Percentiles rank a stretch among this genome's conserved stretches.
phyloP scores from a whole-genome alignment of 2,329 filamentous ascomycete genomes.

The Diaporthe citriasiana region DNA sequence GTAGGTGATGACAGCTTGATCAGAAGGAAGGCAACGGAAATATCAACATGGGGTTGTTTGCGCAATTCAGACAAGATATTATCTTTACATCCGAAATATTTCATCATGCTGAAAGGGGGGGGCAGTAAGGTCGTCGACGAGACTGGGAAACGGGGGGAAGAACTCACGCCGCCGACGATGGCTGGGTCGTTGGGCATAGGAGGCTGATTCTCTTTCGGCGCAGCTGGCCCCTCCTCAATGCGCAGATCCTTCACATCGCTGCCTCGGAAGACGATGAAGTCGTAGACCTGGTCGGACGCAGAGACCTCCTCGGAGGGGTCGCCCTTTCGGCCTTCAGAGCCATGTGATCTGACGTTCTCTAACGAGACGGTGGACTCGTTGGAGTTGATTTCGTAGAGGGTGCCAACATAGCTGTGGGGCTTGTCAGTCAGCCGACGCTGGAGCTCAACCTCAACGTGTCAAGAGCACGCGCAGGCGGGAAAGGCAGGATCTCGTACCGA shows the following conservation, averaged over 20 bases:
- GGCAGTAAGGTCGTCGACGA: constrained; percentile 39
- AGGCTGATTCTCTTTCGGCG: constrained; percentile 80
- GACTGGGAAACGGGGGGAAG: constrained; percentile 39
- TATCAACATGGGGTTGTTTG: constrained; percentile 93
- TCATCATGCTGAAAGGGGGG: constrained; percentile 77
- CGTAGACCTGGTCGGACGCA: constrained; percentile 90
- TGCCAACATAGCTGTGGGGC: constrained; percentile 85
- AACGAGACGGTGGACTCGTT: constrained; percentile 96
- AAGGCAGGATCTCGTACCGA: constrained; percentile 72
- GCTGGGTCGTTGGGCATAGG: constrained; percentile 94
- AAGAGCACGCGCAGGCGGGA: constrained; percentile 17
- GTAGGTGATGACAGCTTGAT: constrained; percentile 60
- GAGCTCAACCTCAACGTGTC: constrained; percentile 28
- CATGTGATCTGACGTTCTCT: constrained; percentile 94
- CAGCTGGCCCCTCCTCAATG: constrained; percentile 85
- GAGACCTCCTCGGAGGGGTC: constrained; percentile 86
- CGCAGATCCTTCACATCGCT: constrained; percentile 98
- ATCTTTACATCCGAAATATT: constrained; percentile 97
- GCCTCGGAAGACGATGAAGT: constrained; percentile 98
- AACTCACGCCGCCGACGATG: constrained; percentile 90
- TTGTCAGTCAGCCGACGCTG: constrained; percentile 51
- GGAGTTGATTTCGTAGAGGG: constrained; percentile 97
- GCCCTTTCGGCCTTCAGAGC: constrained; percentile 89
- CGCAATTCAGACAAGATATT: constrained; percentile 88
- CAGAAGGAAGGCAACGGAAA: constrained; percentile 99